phyloP scores from a whole-genome alignment of 2,329 filamentous ascomycete genomes.

The Leptographium radiaticola region DNA sequence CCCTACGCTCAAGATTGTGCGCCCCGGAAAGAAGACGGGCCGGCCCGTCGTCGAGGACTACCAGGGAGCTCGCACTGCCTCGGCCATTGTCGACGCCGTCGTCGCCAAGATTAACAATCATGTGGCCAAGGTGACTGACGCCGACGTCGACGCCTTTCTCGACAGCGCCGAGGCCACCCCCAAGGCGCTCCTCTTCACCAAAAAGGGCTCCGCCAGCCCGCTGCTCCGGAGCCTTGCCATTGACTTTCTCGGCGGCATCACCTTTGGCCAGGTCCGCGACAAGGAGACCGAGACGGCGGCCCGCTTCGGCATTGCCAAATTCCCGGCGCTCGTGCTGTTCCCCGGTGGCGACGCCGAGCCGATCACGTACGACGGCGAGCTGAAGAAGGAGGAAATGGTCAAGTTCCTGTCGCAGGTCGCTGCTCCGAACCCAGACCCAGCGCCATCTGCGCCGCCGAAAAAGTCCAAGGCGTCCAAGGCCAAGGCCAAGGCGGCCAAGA shows the following conservation, averaged over 20 bases:
- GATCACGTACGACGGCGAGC: constrained; percentile 64
- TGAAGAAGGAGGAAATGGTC: constrained; percentile 73
- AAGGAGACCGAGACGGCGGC: constrained; percentile 63
- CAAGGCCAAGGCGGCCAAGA: constrained; percentile 29
- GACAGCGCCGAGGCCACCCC: constrained; percentile 54
- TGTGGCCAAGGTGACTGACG: constrained; percentile 69
- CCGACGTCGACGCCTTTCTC: constrained; percentile 65
- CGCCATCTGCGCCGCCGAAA: constrained; percentile 27
- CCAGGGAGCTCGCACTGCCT: constrained; percentile 69
- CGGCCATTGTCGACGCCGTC: constrained; percentile 75
- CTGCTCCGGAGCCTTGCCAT: constrained; percentile 76
- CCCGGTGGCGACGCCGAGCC: constrained; percentile 56
- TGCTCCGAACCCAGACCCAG: constrained; percentile 65
- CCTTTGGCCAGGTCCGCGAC: constrained; percentile 69
- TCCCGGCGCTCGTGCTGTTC: constrained; percentile 70
- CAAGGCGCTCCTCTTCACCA: constrained; percentile 85
- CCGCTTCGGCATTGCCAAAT: constrained; percentile 62
- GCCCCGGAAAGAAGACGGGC: constrained; percentile 59
- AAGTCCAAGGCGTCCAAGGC: constrained; percentile 31
- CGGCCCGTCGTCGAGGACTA: constrained; percentile 85
- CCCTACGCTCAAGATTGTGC: constrained; percentile 88
- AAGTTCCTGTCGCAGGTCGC: constrained; percentile 72
- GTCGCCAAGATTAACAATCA: constrained; percentile 84
- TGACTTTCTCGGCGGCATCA: constrained; percentile 72
- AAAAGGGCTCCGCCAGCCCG: constrained; percentile 79